Base-by-base conservation (phyloP, 1,284 basidiomycete genomes). In the Malassezia cuniculi region DNA sequence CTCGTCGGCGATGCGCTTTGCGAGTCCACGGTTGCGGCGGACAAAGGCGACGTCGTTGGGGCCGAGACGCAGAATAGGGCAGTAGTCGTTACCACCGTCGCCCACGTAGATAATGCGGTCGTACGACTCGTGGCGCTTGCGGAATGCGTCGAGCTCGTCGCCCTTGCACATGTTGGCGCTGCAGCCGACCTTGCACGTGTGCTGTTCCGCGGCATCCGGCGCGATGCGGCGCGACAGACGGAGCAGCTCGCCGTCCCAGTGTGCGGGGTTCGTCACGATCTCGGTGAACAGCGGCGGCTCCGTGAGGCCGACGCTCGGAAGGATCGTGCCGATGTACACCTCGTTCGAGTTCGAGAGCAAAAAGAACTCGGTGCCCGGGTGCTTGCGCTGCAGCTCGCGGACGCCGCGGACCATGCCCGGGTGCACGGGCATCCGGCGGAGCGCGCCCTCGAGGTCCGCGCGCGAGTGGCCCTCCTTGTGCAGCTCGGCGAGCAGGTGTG, bases 141-240 rank as follows among this genome's bases (percentile, higher is more conserved):
- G 72, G 71, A 82, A 94, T 0, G 78, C 78, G 4, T 81, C 76
- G 20, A 97, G 74, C 68, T 97, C 90, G 54, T 83, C 80, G 27
- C 90, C 90, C 74, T 97, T 97, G 75, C 90, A 97, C 87, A 97
- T 94, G 72, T 97, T 97, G 8, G 82, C 76, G 42, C 80, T 80
- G 72, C 90, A 97, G 11, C 90, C 90, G 37, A 94, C 75, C 36
- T 71, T 74, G 71, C 90, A 97, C 2, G 60, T 66, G 68, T 97
- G 93, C 57, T 89, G 87, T 1, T 77, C 80, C 12, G 42, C 41
- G 2, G 41, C 50, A 27, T 72, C 65, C 11, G 82, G 80, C 37
- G 80, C 78, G 27, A 95, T 72, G 30, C 81, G 76, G 16, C 89
- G 75, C 19, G 75, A 74, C 38, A 97, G 71, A 47, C 80, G 77